phyloP scores from a whole-genome alignment of 2,329 filamentous ascomycete species.

The Fusarium sp. region DNA sequence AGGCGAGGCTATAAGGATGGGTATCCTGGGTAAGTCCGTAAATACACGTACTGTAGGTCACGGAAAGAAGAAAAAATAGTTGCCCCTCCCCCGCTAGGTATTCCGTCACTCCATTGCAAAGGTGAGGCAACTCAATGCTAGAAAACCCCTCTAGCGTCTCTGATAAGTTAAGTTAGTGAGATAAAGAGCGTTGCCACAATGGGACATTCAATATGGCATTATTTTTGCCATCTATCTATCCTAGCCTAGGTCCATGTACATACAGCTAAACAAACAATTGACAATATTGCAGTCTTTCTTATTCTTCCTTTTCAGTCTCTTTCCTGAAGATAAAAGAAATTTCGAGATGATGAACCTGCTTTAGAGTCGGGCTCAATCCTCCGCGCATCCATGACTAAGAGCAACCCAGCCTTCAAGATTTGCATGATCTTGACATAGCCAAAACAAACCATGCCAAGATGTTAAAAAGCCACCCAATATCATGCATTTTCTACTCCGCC shows the following conservation, averaged over 20 bases:
- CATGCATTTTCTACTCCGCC: constrained; percentile 31
- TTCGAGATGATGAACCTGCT: constrained; percentile 1
- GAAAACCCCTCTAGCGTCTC: constrained; percentile 7
- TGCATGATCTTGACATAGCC: constrained; percentile 46
- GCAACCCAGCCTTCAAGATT: constrained; percentile 22
- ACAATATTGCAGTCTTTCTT: no score
- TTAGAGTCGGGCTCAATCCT: constrained; percentile 14
- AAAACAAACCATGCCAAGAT: constrained; percentile 34
- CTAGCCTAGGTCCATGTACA: background rate
- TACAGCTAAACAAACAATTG: background rate
- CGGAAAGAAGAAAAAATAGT: background rate
- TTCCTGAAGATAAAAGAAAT: constrained; percentile 12
- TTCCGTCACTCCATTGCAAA: background rate
- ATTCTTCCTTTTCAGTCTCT: background rate
- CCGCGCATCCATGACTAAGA: constrained; percentile 38
- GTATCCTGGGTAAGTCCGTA: background rate
- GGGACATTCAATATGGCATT: background rate
- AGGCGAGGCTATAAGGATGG: background rate
- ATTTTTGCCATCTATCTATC: constrained; percentile 1
- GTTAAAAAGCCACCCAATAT: constrained; percentile 20
- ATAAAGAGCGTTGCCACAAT: constrained; percentile 16
- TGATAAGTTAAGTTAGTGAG: background rate
- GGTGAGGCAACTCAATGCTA: constrained; percentile 6
- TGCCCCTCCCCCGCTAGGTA: constrained; percentile 35
- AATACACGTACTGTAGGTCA: background rate